phyloP scores from a whole-genome alignment of 163 green algal species.

The Scenedesmus sp. region DNA sequence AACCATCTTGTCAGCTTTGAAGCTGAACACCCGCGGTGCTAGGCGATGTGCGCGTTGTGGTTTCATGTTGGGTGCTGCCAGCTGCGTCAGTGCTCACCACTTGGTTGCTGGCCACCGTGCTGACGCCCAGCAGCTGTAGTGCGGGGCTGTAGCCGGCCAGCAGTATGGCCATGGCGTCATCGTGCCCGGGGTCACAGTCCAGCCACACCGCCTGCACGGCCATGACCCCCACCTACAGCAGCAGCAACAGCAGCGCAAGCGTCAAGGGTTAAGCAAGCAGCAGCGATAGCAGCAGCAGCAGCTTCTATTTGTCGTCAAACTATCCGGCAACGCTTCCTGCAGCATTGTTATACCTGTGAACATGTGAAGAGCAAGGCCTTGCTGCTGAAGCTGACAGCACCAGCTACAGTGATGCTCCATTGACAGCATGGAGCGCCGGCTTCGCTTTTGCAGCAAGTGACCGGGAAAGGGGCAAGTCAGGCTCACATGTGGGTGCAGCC shows the following conservation, averaged over 20 bases:
- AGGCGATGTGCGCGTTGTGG: neutral
- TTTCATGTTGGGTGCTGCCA: neutral
- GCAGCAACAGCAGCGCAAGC: neutral
- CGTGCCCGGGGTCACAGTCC: conserved; percentile 89
- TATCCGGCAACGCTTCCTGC: neutral
- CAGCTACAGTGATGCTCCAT: too few relatives aligned
- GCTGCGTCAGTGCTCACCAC: conserved; percentile 70
- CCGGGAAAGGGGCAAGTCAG: too few relatives aligned
- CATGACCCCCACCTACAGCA: neutral
- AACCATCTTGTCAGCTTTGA: neutral
- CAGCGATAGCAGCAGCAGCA: neutral
- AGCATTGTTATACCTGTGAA: neutral
- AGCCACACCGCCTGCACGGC: conserved; percentile 70
- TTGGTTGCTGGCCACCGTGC: conserved; percentile 90
- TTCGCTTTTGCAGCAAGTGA: too few relatives aligned
- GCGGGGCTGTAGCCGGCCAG: conserved; percentile 76
- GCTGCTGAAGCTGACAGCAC: too few relatives aligned
- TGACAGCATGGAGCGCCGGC: too few relatives aligned
- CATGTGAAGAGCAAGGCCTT: too few relatives aligned
- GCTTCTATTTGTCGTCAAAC: neutral
- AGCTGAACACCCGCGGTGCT: too few relatives aligned
- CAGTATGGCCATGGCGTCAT: conserved; percentile 87
- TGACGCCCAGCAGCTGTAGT: conserved; percentile 83
- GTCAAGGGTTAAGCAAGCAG: too few relatives aligned
- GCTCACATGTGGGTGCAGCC: too few relatives aligned